Base-by-base conservation (phyloP, 345 rosid species). In the Limnanthes douglasii region DNA sequence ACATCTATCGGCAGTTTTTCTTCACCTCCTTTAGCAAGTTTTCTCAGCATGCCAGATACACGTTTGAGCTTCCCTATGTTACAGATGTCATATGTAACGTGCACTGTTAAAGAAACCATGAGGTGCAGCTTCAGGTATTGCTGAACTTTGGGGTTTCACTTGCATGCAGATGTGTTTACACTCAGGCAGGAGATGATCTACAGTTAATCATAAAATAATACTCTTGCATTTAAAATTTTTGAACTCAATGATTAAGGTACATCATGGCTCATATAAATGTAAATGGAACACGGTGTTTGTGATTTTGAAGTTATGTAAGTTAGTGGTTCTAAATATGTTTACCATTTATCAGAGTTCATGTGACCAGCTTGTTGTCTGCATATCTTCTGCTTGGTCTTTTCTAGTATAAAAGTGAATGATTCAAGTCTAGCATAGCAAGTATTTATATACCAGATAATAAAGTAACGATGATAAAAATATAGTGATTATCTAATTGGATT, bases 1-100 rank as follows among this genome's bases (percentile, higher is more conserved):
- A 65, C 61, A 38, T 62, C 63, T 3, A 19, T 31, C 9, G 65
- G 50, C 30, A 37, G 44, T 21, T 39, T 58, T 44, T 46, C 41
- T 44, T 50, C 13, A 18, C 43, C 26, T 7, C 39, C 40, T 34
- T 41, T 18, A 16, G 54, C 50, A 11, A 46, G 41, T 39, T 49
- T 65, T 18, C 48, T 2, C 57, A 54, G 40, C 4, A 31, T 5
- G 22, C 11, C 32, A 41, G 48, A 33, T 19, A 50, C 28, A 22
- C 28, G 41, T 51, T 41, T 60, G 41, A 53, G 50, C 59, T 57
- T 64, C 40, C 43, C 28, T 12, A 46, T 42, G 34, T 40, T 50
- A 39, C 52, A 41, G 34, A 52, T 31, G 8, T 46, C 58, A 21
- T 56, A 42, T 32, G 23, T 26, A 4, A 33, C 18, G 18, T 39